Conservation (phyloP, 2,329 filamentous ascomycete genomes). For the Cladobotryum protrusum region DNA sequence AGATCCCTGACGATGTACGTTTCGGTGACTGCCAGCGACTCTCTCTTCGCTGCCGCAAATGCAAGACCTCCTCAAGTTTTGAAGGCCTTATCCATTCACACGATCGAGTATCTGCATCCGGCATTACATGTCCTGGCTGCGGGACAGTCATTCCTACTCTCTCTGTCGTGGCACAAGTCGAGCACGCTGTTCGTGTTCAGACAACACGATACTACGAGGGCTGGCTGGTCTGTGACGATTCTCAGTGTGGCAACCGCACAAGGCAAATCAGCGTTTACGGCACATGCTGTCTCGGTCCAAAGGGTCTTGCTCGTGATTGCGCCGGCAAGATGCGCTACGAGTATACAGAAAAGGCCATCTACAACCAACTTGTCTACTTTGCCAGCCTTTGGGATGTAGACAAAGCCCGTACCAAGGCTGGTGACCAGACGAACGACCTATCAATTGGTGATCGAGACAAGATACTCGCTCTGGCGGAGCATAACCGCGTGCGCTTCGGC, state of each 20-base stretch:
- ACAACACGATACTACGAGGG: constrained; percentile 85
- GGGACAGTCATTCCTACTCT: constrained; percentile 59
- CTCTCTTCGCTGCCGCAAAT: constrained; percentile 71
- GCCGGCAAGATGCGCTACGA: constrained; percentile 84
- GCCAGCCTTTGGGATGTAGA: constrained; percentile 83
- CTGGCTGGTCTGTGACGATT: constrained; percentile 85
- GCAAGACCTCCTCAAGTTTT: constrained; percentile 66
- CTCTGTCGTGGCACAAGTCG: constrained; percentile 78
- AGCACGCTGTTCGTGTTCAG: constrained; percentile 71
- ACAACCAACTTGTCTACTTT: constrained; percentile 92
- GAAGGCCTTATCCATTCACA: constrained; percentile 62
- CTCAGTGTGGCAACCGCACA: constrained; percentile 78
- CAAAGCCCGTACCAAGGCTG: constrained; percentile 55
- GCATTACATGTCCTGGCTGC: constrained; percentile 70
- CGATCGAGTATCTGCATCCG: constrained; percentile 62
- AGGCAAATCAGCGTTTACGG: constrained; percentile 92
- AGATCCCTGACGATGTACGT: constrained; percentile 84
- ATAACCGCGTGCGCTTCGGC: constrained; percentile 74
- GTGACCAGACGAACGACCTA: constrained; percentile 41
- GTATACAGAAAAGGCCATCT: constrained; percentile 80
- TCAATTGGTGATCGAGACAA: constrained; percentile 54
- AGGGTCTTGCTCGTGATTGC: constrained; percentile 78
- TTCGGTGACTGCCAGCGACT: constrained; percentile 78
- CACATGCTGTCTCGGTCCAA: constrained; percentile 79
- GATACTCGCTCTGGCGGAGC: constrained; percentile 66